Evolutionary conservation across 2,329 filamentous ascomycete species (phyloP).

Genomic region (Boeremia lycopersici): DNA sequence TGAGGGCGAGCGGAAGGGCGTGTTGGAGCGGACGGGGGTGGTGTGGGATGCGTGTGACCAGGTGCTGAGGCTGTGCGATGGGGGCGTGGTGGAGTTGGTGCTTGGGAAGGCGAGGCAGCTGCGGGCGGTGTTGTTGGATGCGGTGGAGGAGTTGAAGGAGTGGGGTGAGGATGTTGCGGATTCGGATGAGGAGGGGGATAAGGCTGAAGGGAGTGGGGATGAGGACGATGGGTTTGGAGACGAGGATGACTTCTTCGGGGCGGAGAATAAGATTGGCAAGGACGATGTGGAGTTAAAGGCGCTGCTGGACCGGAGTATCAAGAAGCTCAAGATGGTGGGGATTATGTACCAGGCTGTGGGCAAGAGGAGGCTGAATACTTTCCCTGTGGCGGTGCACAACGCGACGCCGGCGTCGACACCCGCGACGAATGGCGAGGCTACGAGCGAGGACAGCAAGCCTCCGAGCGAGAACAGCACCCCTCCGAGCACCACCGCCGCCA

Average conservation of each 20-base stretch:
- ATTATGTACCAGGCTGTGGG: conserved; percentile 72
- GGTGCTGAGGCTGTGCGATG: conserved; percentile 65
- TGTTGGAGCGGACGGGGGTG: conserved; percentile 71
- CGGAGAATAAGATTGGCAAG: conserved; percentile 61
- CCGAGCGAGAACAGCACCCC: too few relatives aligned
- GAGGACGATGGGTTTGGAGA: conserved; percentile 41
- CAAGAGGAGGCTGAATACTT: conserved; percentile 70
- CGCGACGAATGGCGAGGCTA: conserved; percentile 9
- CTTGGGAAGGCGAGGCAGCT: conserved; percentile 75
- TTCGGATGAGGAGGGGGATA: conserved; percentile 46
- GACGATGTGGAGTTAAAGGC: conserved; percentile 70
- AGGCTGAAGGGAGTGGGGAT: conserved; percentile 46
- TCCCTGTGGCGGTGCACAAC: conserved; percentile 22
- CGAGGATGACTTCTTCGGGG: conserved; percentile 71
- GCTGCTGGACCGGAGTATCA: conserved; percentile 68
- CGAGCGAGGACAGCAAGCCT: neutral
- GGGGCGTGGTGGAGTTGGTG: conserved; percentile 73
- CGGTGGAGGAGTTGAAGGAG: conserved; percentile 83
- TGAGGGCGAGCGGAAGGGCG: conserved; percentile 49
- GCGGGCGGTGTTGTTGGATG: conserved; percentile 77
- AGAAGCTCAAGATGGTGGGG: conserved; percentile 69
- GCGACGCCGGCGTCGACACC: neutral
- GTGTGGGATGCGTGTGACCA: conserved; percentile 86
- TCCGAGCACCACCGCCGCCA: neutral
- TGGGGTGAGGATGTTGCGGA: conserved; percentile 78